phyloP scores from a whole-genome alignment of 257 asterid species.

The Rubia yunnanensis region DNA sequence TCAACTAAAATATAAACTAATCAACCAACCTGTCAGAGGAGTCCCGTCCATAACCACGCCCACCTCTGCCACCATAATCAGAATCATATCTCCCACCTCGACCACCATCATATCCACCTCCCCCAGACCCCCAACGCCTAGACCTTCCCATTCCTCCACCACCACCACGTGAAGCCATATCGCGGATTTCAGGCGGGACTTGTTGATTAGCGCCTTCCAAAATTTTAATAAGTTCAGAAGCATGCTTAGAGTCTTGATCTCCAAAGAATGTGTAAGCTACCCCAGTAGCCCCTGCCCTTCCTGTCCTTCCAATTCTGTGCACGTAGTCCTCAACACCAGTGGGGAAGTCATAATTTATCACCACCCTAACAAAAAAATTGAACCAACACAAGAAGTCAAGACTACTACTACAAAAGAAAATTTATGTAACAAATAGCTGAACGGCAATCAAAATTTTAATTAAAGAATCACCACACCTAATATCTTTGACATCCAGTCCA shows the following conservation, averaged over 20 bases:
- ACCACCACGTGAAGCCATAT: constrained; percentile 75
- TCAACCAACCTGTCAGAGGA: constrained; percentile 40
- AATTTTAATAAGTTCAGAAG: constrained; percentile 71
- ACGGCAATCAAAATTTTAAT: not conserved
- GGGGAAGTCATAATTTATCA: constrained; percentile 88
- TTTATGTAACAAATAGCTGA: not conserved
- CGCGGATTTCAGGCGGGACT: constrained; percentile 71
- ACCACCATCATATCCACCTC: constrained; percentile 52
- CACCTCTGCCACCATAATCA: constrained; percentile 33
- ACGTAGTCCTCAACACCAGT: constrained; percentile 94
- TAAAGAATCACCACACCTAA: constrained; percentile 39
- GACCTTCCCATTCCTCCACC: constrained; percentile 54
- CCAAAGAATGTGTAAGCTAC: constrained; percentile 67
- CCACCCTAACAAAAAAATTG: constrained; percentile 54
- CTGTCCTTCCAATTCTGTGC: constrained; percentile 99
- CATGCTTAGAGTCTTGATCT: constrained; percentile 81
- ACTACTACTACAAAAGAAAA: not conserved
- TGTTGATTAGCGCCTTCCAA: constrained; percentile 84
- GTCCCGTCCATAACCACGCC: constrained; percentile 37
- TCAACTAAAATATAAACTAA: not conserved
- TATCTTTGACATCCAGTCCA: constrained; percentile 94
- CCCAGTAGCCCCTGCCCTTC: constrained; percentile 98
- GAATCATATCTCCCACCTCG: constrained; percentile 49
- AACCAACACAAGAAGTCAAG: constrained; percentile 5
- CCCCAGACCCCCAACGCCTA: constrained; percentile 73